A percentile compares a stretch with the other conserved stretches of the same genome.
Evolutionary conservation across 2,329 filamentous ascomycete species (phyloP).

Genomic region (Aspergillus pseudoterreus): DNA sequence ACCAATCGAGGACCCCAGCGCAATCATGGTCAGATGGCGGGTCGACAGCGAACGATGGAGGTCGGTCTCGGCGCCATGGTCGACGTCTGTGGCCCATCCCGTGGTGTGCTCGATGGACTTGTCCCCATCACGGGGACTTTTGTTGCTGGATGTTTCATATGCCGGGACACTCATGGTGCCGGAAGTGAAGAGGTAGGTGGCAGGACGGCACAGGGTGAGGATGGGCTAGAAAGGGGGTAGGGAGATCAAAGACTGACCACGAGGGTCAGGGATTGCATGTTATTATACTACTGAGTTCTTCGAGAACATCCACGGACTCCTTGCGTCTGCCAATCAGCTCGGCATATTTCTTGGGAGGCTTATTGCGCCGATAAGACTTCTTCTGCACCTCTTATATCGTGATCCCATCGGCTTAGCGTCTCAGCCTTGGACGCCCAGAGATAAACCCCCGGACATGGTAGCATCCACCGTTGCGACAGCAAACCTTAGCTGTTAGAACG

Average conservation of each 20-base stretch:
- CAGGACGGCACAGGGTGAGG: not conserved
- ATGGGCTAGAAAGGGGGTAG: not conserved
- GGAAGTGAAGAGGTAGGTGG: not conserved
- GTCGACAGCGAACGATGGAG: conserved; percentile 40
- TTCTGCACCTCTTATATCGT: not conserved
- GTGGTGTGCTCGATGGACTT: not conserved
- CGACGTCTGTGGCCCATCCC: conserved; percentile 1
- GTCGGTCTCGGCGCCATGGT: conserved; percentile 27
- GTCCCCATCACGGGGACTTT: not conserved
- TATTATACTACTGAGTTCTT: not conserved
- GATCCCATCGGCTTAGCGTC: not conserved
- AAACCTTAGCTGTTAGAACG: not conserved
- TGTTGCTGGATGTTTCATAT: not conserved
- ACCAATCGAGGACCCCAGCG: conserved; percentile 42
- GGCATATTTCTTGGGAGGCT: not conserved
- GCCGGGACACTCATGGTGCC: not conserved
- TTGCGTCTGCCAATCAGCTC: not conserved
- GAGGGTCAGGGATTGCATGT: not conserved
- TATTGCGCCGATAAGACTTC: not conserved
- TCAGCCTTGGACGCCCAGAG: not conserved
- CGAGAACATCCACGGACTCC: not conserved
- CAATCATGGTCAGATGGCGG: conserved; percentile 40
- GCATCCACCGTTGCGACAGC: not conserved
- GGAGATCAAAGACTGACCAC: not conserved
- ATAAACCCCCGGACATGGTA: not conserved